phyloP scores from a whole-genome alignment of 106 monocot genomes.

The Agapanthus africanus region DNA sequence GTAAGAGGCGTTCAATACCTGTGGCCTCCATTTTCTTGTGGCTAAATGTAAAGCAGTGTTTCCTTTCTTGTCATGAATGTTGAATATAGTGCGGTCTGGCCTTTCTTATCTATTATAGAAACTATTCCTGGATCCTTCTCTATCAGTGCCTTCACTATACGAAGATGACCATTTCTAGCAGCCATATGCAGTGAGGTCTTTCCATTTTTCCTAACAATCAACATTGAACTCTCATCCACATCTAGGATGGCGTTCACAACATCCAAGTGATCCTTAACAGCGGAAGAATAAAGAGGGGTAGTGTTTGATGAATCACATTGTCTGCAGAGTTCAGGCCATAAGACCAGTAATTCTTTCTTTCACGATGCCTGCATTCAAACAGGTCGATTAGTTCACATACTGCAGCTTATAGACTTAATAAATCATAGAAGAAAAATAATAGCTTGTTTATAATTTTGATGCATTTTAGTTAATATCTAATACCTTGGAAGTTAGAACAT shows the following conservation, averaged over 20 bases:
- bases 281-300: slow-evolving; percentile 82
- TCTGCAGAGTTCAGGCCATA: slow-evolving; percentile 70
- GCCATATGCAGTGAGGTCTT: slow-evolving; percentile 82
- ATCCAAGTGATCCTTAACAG: slow-evolving; percentile 68
- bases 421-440: no score
- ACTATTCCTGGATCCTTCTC: slow-evolving; percentile 68
- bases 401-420: no score
- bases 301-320: slow-evolving; percentile 80
- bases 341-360: slow-evolving; percentile 57
- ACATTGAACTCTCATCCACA: slow-evolving; percentile 44
- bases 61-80: slow-evolving; percentile 87
- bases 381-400: neutral
- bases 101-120: slow-evolving; percentile 76
- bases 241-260: slow-evolving; percentile 85
- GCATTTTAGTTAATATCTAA: no score
- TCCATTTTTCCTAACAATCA: slow-evolving; percentile 88
- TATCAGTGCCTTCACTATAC: slow-evolving; percentile 65
- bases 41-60: slow-evolving; percentile 95
- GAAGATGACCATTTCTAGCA: slow-evolving; percentile 58
- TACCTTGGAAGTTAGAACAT: no score
- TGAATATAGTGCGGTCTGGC: slow-evolving; percentile 90
- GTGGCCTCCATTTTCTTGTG: slow-evolving; percentile 86
- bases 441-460: no score
- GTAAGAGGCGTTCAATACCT: no score
- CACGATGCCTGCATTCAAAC: slow-evolving; percentile 48